Evolutionary conservation across 2,329 filamentous ascomycete genomes (phyloP).

Genomic region (Pseudogymnoascus sp.): DNA sequence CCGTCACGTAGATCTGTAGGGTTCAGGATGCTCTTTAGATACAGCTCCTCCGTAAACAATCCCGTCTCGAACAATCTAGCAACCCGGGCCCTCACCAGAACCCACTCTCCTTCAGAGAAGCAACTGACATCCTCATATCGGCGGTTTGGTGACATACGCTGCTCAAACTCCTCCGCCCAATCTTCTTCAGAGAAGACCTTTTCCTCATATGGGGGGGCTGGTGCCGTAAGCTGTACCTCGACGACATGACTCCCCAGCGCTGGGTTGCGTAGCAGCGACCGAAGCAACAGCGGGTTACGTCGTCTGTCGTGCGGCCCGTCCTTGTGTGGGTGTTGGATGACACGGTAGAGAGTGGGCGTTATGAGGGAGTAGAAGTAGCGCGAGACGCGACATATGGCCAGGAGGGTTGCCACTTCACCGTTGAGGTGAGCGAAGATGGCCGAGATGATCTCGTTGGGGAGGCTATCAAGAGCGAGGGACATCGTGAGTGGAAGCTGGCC

Average conservation of each 20-base stretch:
- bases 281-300: not conserved
- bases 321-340: not conserved
- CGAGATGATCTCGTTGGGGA: conserved; percentile 4
- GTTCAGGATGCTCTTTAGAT: not conserved
- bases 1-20: not conserved
- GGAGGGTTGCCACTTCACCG: not conserved
- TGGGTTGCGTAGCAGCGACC: not conserved
- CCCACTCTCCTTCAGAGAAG: not conserved
- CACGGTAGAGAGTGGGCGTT: not conserved
- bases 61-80: not conserved
- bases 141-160: not conserved
- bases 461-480: not conserved
- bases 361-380: not conserved
- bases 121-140: not conserved
- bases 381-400: not conserved
- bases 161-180: not conserved
- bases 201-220: not conserved
- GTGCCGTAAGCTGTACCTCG: not conserved
- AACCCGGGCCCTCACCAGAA: not conserved
- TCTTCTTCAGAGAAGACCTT: not conserved
- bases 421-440: not conserved
- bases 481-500: not conserved
- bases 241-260: not conserved
- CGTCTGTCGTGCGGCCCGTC: not conserved
- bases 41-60: not conserved